phyloP scores from a whole-genome alignment of 495 filamentous ascomycete genomes.

The Aspergillus incahuasiensis region DNA sequence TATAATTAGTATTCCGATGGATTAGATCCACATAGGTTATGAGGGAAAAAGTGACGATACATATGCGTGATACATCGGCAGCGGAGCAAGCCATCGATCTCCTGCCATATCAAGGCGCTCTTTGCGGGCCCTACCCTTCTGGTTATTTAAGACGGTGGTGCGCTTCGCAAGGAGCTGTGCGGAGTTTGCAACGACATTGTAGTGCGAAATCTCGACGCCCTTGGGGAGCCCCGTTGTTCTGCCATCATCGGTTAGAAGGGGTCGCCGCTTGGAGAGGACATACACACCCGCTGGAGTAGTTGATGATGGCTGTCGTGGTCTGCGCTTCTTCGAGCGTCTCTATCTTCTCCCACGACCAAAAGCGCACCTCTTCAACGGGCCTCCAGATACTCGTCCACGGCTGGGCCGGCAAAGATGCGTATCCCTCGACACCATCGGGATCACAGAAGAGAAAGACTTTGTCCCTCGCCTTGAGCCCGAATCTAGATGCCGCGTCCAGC shows the following conservation, averaged over 20 bases:
- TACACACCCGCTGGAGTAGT: conserved; percentile 11
- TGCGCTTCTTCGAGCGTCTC: background rate
- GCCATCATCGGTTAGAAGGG: background rate
- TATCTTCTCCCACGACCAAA: conserved; percentile 9
- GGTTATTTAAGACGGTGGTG: background rate
- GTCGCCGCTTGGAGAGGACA: background rate
- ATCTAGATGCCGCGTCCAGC: background rate
- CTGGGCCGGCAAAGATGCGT: background rate
- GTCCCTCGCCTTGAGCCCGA: background rate
- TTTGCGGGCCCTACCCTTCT: background rate
- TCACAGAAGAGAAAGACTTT: conserved; percentile 1
- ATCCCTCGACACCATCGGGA: background rate
- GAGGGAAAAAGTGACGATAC: background rate
- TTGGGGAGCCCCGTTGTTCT: conserved; percentile 12
- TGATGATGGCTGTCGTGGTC: conserved; percentile 6
- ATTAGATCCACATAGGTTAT: background rate
- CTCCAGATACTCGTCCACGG: conserved; percentile 8
- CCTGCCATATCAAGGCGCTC: conserved; percentile 2
- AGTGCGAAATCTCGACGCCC: conserved; percentile 12
- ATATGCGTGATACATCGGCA: conserved; percentile 7
- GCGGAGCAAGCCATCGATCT: conserved; percentile 5
- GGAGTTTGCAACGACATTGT: conserved; percentile 10
- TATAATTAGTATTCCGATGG: background rate
- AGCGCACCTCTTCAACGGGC: background rate
- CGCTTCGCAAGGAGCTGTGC: conserved; percentile 4